Evolutionary conservation across 257 asterid genomes (phyloP).

Genomic region (Solanum sejunctum): DNA sequence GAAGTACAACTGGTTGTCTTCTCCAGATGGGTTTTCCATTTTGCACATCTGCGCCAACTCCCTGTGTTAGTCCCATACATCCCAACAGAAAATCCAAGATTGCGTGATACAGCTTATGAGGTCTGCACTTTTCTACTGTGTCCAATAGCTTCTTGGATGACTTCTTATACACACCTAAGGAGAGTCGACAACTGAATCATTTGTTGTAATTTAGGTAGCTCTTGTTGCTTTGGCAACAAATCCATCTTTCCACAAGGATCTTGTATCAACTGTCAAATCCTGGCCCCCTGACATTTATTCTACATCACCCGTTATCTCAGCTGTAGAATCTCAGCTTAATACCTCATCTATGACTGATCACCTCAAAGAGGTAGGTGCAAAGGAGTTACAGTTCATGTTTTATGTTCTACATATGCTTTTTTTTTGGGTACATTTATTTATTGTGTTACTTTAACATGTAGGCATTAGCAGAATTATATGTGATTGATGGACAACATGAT

Average conservation of each 20-base stretch:
- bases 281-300: slow-evolving; percentile 90
- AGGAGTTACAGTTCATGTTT: neutral
- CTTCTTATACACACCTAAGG: neutral
- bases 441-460: slow-evolving; percentile 12
- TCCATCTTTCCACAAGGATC: slow-evolving; percentile 85
- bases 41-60: slow-evolving; percentile 98
- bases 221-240: slow-evolving; percentile 90
- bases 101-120: slow-evolving; percentile 97
- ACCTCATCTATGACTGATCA: slow-evolving; percentile 74
- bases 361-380: slow-evolving; percentile 65
- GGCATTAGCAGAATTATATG: slow-evolving; percentile 91
- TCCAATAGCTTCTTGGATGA: neutral
- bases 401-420: neutral
- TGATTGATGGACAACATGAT: slow-evolving; percentile 75
- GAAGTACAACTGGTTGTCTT: slow-evolving; percentile 11
- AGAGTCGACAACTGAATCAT: slow-evolving; percentile 6
- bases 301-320: slow-evolving; percentile 69
- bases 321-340: slow-evolving; percentile 88
- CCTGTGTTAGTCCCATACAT: slow-evolving; percentile 93
- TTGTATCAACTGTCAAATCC: slow-evolving; percentile 66
- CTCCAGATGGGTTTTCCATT: slow-evolving; percentile 93
- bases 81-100: slow-evolving; percentile 89
- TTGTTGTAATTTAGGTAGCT: slow-evolving; percentile 55
- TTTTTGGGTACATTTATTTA: slow-evolving; percentile 3
- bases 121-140: slow-evolving; percentile 24